phyloP scores from a whole-genome alignment of 2,329 filamentous ascomycete genomes.

The Cercospora zeae-maydis region DNA sequence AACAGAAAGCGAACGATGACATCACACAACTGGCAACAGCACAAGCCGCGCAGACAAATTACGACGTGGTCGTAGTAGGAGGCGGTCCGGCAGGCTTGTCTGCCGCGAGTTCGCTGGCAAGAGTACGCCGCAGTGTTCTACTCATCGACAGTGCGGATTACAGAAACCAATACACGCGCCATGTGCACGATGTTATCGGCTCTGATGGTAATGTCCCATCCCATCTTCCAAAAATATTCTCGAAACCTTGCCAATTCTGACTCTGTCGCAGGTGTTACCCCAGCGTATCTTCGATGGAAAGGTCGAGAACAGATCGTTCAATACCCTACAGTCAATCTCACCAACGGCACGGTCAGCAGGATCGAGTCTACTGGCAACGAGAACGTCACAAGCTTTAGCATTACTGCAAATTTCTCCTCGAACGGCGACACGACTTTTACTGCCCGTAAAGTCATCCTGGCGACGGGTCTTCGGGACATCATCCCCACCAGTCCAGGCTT shows the following conservation, averaged over 20 bases:
- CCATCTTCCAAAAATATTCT: not conserved
- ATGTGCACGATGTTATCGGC: slow-evolving; percentile 22
- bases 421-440: slow-evolving; percentile 14
- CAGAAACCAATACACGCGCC: slow-evolving; percentile 24
- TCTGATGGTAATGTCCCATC: slow-evolving; percentile 17
- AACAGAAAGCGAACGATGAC: not conserved
- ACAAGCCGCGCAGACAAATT: slow-evolving; percentile 11
- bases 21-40: not conserved
- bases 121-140: slow-evolving; percentile 22
- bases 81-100: slow-evolving; percentile 26
- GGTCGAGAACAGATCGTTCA: slow-evolving; percentile 25
- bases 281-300: slow-evolving; percentile 21
- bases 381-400: not conserved
- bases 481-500: slow-evolving; percentile 24
- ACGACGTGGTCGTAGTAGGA: slow-evolving; percentile 18
- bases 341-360: slow-evolving; percentile 15
- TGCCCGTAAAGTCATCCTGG: slow-evolving; percentile 24
- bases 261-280: slow-evolving; percentile 9
- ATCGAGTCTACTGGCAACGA: slow-evolving; percentile 6
- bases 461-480: slow-evolving; percentile 24
- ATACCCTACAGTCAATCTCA: slow-evolving; percentile 15
- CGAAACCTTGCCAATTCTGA: not conserved
- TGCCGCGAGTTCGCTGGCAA: slow-evolving; percentile 23
- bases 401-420: slow-evolving; percentile 10
- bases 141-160: slow-evolving; percentile 26